Evolutionary conservation across 306 rosid genomes (phyloP).

Genomic region (Luffa acutangula): DNA sequence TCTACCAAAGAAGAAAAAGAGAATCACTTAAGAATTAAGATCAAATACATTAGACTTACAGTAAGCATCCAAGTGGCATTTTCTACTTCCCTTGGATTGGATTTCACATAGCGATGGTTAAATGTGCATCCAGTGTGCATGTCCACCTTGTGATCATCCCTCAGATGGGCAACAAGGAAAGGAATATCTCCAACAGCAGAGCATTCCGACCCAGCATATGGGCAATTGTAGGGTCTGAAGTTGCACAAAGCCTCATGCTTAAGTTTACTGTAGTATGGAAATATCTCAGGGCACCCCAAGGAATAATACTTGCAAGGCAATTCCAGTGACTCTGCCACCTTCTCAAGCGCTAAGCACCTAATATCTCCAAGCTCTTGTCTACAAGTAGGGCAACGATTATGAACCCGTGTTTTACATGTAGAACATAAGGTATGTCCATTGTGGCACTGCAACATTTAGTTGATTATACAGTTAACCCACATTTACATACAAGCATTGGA

Average conservation of each 20-base stretch:
- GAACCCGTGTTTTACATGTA: slow-evolving; percentile 94
- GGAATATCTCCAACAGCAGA: slow-evolving; percentile 82
- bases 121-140: slow-evolving; percentile 99
- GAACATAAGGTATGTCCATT: slow-evolving; percentile 97
- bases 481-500: background rate
- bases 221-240: slow-evolving; percentile 91
- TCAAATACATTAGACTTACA: slow-evolving; percentile 36
- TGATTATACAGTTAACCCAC: background rate
- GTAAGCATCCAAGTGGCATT: slow-evolving; percentile 99
- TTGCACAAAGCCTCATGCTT: slow-evolving; percentile 90
- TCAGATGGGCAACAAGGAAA: slow-evolving; percentile 84
- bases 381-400: slow-evolving; percentile 97
- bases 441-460: slow-evolving; percentile 64
- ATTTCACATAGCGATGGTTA: slow-evolving; percentile 96
- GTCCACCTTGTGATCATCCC: slow-evolving; percentile 99
- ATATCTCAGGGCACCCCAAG: slow-evolving; percentile 94
- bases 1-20: background rate
- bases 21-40: background rate
- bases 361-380: slow-evolving; percentile 99
- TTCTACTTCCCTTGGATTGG: slow-evolving; percentile 98
- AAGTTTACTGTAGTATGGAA: slow-evolving; percentile 95
- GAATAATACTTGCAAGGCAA: slow-evolving; percentile 85
- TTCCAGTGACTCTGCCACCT: slow-evolving; percentile 98
- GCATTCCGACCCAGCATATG: slow-evolving; percentile 98
- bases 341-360: slow-evolving; percentile 92